Conservation (phyloP, 1,284 basidiomycete genomes). For the Sanghuangporus baumii region DNA sequence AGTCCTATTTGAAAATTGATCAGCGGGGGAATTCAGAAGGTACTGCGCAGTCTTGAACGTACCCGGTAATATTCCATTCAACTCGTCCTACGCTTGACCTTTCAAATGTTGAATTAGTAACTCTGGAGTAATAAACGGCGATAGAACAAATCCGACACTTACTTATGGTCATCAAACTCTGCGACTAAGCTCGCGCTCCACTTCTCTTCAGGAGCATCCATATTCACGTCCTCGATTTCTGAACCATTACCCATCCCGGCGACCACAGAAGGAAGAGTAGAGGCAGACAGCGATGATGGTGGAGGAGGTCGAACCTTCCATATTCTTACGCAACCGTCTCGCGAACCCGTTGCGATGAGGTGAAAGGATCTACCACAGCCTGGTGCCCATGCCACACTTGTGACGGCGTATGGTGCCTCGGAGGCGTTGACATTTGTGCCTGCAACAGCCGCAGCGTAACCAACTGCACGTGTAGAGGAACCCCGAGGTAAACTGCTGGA, state of each 20-base stretch:
- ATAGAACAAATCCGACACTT: slow-evolving; percentile 20
- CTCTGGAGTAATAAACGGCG: neutral
- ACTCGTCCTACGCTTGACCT: slow-evolving; percentile 57
- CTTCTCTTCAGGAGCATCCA: slow-evolving; percentile 39
- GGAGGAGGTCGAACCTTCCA: slow-evolving; percentile 68
- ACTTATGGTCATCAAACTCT: slow-evolving; percentile 85
- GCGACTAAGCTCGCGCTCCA: slow-evolving; percentile 76
- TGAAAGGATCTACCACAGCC: slow-evolving; percentile 89
- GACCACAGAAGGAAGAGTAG: slow-evolving; percentile 27
- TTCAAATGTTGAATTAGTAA: slow-evolving; percentile 13
- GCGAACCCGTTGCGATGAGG: slow-evolving; percentile 80
- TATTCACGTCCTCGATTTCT: slow-evolving; percentile 32
- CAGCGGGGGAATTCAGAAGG: slow-evolving; percentile 5
- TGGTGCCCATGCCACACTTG: slow-evolving; percentile 85
- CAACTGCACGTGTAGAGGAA: slow-evolving; percentile 13
- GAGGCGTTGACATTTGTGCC: neutral
- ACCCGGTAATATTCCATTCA: slow-evolving; percentile 89
- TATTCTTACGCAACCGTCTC: slow-evolving; percentile 83
- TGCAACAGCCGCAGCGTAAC: slow-evolving; percentile 14
- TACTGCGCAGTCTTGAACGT: slow-evolving; percentile 21
- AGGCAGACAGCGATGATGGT: slow-evolving; percentile 15
- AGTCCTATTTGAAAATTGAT: slow-evolving; percentile 49
- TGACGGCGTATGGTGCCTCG: slow-evolving; percentile 54
- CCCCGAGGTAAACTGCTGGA: slow-evolving; percentile 19
- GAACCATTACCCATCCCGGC: slow-evolving; percentile 25